Evolutionary conservation across 139 green algal genomes (phyloP).

Genomic region (Asterochloris sp.): DNA sequence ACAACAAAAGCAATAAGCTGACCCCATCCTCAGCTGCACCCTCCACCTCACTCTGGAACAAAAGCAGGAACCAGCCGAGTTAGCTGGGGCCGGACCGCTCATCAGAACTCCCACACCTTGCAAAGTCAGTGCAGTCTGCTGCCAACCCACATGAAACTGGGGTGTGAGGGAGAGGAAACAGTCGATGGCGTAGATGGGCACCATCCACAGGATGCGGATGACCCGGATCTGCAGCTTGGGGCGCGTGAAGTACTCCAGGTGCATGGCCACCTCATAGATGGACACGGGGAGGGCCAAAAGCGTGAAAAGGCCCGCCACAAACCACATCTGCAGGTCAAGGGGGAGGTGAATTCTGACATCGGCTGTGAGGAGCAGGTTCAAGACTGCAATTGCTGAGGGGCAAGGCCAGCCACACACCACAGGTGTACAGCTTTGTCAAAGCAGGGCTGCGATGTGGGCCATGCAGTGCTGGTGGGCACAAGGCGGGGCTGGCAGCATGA

Average conservation of each 20-base stretch:
- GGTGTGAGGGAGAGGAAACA: slow-evolving; percentile 53
- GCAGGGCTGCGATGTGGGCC: not conserved
- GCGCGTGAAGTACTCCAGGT: slow-evolving; percentile 90
- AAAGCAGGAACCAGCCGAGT: not conserved
- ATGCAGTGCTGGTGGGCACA: too few species aligned
- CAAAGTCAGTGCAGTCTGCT: not conserved
- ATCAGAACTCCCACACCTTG: not conserved
- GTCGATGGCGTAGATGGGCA: slow-evolving; percentile 89
- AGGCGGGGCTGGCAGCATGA: too few species aligned
- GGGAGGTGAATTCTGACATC: not conserved
- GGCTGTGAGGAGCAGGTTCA: not conserved
- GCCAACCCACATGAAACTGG: not conserved
- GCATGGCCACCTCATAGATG: slow-evolving; percentile 92
- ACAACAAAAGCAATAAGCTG: not conserved
- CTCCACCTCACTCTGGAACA: not conserved
- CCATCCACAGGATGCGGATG: slow-evolving; percentile 90
- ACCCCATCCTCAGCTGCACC: too few species aligned
- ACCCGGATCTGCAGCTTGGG: slow-evolving; percentile 86
- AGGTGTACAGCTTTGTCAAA: slow-evolving; percentile 13
- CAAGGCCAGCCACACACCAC: not conserved
- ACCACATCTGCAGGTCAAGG: slow-evolving; percentile 63
- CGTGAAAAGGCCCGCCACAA: slow-evolving; percentile 90
- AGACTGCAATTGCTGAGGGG: not conserved
- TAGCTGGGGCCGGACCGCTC: not conserved
- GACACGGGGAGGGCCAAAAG: slow-evolving; percentile 83